A percentile compares a stretch with the other conserved stretches of the same genome.
phyloP scores from a whole-genome alignment of 441 rosid genomes.

The Dalechampia spathulata region DNA sequence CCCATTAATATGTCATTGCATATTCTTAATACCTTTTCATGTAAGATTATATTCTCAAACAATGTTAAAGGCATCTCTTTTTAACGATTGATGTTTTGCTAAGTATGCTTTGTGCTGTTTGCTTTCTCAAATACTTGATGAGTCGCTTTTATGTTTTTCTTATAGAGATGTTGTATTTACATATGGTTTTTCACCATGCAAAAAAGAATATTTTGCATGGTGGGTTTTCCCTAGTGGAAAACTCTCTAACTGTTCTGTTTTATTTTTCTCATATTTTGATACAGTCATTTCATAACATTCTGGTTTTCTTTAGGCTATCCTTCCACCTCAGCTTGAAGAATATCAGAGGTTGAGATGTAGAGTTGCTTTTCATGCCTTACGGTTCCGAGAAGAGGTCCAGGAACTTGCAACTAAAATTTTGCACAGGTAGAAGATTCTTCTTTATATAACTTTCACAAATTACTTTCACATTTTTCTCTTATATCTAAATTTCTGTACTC shows the following conservation, averaged over 20 bases:
- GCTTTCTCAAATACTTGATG: neutral
- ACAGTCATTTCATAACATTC: slow-evolving; percentile 11
- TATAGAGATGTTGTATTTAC: no score
- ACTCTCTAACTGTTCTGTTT: no score
- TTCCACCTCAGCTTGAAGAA: slow-evolving; percentile 78
- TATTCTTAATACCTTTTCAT: no score
- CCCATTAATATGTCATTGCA: no score
- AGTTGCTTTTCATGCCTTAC: slow-evolving; percentile 81
- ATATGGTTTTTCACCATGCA: neutral
- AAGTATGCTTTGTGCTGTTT: neutral
- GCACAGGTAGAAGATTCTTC: slow-evolving; percentile 41
- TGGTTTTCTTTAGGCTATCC: slow-evolving; percentile 60
- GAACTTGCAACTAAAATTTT: slow-evolving; percentile 74
- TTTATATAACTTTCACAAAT: neutral
- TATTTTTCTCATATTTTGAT: neutral
- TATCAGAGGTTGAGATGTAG: slow-evolving; percentile 93
- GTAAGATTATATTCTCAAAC: no score
- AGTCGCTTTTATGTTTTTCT: neutral
- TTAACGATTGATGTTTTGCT: neutral
- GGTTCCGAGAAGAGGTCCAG: slow-evolving; percentile 80
- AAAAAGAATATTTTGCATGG: neutral
- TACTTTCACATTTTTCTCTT: neutral
- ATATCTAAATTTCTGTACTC: slow-evolving; percentile 1
- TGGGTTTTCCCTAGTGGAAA: no score
- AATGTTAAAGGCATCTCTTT: no score